Percentiles rank a stretch among this genome's conserved stretches.
Conservation (phyloP, 495 filamentous ascomycete genomes). For the Aspergillus haitiensis region DNA sequence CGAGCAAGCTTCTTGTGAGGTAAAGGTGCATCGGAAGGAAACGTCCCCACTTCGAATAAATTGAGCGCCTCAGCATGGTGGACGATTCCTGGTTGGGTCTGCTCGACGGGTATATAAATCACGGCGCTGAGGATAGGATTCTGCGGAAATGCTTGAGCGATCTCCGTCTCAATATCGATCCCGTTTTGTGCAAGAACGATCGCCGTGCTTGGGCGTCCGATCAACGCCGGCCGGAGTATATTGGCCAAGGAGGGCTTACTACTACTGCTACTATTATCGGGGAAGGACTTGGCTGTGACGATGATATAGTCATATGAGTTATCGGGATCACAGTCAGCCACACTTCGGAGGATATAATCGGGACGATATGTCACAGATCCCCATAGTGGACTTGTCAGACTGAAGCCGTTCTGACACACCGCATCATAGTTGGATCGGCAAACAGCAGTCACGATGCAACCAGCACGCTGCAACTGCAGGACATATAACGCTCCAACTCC, state of each 20-base stretch:
- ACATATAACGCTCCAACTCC: constrained; percentile 49
- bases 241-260: constrained; percentile 36
- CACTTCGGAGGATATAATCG: constrained; percentile 37
- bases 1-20: constrained; percentile 31
- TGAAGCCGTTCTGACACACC: constrained; percentile 48
- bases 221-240: constrained; percentile 43
- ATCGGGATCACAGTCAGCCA: constrained; percentile 34
- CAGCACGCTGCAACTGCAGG: constrained; percentile 45
- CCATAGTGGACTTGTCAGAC: constrained; percentile 46
- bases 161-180: constrained; percentile 53
- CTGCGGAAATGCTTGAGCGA: constrained; percentile 37
- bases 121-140: constrained; percentile 51
- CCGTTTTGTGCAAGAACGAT: constrained; percentile 58
- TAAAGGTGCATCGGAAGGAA: constrained; percentile 34
- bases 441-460: constrained; percentile 44
- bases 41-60: constrained; percentile 48
- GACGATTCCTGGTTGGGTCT: constrained; percentile 38
- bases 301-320: constrained; percentile 52
- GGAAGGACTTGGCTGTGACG: constrained; percentile 34
- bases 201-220: constrained; percentile 30
- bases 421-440: constrained; percentile 55
- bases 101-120: constrained; percentile 51
- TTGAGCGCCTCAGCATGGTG: constrained; percentile 31
- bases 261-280: too few relatives aligned
- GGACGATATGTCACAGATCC: constrained; percentile 41